Conservation (phyloP, 768 basidiomycete genomes). For the Pleurotus citrinopileatus region DNA sequence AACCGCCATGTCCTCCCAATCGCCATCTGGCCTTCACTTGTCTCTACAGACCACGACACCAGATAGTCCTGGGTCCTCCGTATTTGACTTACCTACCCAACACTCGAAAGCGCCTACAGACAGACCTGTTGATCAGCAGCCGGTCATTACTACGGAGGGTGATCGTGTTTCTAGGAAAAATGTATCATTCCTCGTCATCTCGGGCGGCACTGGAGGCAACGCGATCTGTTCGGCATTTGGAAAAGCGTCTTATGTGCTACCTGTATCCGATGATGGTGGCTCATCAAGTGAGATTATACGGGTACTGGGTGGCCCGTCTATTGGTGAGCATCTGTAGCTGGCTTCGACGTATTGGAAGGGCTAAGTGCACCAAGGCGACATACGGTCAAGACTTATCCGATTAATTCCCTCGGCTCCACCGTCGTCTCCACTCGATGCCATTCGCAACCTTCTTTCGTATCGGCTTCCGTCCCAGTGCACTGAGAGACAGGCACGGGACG, state of each 20-base stretch:
- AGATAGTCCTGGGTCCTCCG: slow-evolving; percentile 68
- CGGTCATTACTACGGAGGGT: neutral
- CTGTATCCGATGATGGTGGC: slow-evolving; percentile 95
- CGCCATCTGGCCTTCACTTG: neutral
- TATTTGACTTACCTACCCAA: slow-evolving; percentile 70
- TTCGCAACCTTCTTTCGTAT: slow-evolving; percentile 75
- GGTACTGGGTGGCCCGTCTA: slow-evolving; percentile 83
- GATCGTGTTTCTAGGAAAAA: neutral
- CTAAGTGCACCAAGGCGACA: slow-evolving; percentile 60
- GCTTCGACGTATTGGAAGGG: neutral
- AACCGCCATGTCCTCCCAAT: neutral
- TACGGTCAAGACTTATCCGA: slow-evolving; percentile 85
- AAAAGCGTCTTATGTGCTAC: slow-evolving; percentile 77
- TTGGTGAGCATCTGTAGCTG: slow-evolving; percentile 45
- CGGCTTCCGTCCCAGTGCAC: slow-evolving; percentile 68
- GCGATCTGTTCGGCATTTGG: slow-evolving; percentile 85
- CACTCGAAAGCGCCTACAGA: slow-evolving; percentile 7
- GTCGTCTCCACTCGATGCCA: slow-evolving; percentile 65
- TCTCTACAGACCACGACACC: neutral
- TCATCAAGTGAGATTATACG: slow-evolving; percentile 94
- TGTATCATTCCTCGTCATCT: slow-evolving; percentile 73
- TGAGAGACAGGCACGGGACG: slow-evolving; percentile 77
- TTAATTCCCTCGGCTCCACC: slow-evolving; percentile 69
- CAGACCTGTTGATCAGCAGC: neutral
- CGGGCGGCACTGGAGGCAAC: slow-evolving; percentile 95